Evolutionary conservation across 495 filamentous ascomycete genomes (phyloP), one percentile per base, ranked within the genome.

Genomic region (Podospora australis): DNA sequence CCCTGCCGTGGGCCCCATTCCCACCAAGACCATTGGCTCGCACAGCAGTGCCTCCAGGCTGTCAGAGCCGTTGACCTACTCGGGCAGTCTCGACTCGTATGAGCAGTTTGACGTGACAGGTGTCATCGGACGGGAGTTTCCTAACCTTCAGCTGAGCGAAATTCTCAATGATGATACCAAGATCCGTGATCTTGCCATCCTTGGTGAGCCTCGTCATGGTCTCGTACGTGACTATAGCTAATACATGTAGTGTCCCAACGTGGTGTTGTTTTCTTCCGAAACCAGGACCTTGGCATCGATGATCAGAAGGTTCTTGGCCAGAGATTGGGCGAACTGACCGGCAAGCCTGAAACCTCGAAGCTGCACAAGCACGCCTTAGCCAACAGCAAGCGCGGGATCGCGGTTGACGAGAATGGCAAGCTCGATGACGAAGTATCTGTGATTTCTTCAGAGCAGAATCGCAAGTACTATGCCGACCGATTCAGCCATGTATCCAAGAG

Each of bases 31-130:
- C 21, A 7, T 50, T 17, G 11, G 19, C n/a, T 19, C 23, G 10
- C 47, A 48, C 24, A 84, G 81, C 29, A 83, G 78, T 45, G 86
- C 87, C 56, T 90, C 86, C 54, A 75, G 88, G 19, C 90, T 87
- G 6, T 86, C 84, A 56, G 84, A 83, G 8, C 83, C 87, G 16
- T 67, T 90, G 38, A 87, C 87, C 65, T 91, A 91, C 69, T 90
- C 67, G 1, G 80, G 79, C 19, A 64, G 65, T 1, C 64, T 86
- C 0, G 77, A 86, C 32, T 53, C 68, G 1, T 83, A 75, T 51
- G 69, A 84, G 41, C 74, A 71, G 2, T 80, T 83, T 43, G 83
- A 86, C 39, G 68, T 81, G 1, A 88, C 84, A 2, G 76, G 80
- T 2, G 67, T 82, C 20, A 84, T 88, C 57, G 84, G 84, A 13